Percentiles rank a stretch among this genome's conserved stretches.
Evolutionary conservation across 345 rosid genomes (phyloP).

Genomic region (Streptanthus diversifolius): DNA sequence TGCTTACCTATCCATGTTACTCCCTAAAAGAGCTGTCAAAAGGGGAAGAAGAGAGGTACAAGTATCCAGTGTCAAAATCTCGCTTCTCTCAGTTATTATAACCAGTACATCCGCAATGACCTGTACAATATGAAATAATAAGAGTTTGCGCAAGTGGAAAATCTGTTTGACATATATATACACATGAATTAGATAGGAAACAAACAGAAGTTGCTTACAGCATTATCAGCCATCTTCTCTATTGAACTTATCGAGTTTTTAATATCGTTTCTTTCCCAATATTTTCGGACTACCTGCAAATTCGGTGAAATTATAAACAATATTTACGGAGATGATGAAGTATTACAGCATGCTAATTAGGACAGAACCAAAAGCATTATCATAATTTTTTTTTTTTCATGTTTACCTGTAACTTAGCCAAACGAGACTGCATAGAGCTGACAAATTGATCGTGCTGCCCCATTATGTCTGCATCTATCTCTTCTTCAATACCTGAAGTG

Average conservation of each 20-base stretch:
- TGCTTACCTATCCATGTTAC: conserved; percentile 75
- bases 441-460: conserved; percentile 78
- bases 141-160: not conserved
- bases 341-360: not conserved
- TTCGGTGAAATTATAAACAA: conserved; percentile 13
- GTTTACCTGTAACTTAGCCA: conserved; percentile 87
- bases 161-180: not conserved
- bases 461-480: conserved; percentile 61
- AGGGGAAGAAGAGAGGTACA: conserved; percentile 89
- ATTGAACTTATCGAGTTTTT: conserved; percentile 71
- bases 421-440: conserved; percentile 90
- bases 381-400: conserved; percentile 22
- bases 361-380: conserved; percentile 7
- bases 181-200: not conserved
- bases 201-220: conserved; percentile 47
- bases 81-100: conserved; percentile 59
- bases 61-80: conserved; percentile 67
- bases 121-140: conserved; percentile 39
- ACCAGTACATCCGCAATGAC: conserved; percentile 80
- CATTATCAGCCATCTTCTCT: conserved; percentile 95
- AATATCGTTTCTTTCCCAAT: conserved; percentile 84
- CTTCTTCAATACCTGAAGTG: conserved; percentile 61
- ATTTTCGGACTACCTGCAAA: conserved; percentile 72
- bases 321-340: conserved; percentile 1
- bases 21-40: conserved; percentile 65